These are phyloP conservation scores for Backusella psychrophila DNA, from an alignment of 192 early-diverging fungal species.

Conservation along the genomic window DNA sequence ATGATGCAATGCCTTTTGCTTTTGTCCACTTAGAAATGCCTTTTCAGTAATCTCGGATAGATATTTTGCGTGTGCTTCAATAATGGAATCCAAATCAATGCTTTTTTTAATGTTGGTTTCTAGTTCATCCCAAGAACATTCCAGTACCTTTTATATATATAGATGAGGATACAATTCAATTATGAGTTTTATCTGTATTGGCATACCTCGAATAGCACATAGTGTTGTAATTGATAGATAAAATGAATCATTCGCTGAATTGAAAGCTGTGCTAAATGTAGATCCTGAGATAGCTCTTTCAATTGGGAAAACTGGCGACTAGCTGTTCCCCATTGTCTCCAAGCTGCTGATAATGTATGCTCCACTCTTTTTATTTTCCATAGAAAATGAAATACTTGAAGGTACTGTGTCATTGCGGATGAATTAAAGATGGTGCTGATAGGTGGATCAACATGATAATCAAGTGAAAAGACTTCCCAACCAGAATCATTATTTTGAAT, in stretches of 20 bases:
- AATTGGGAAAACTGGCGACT: conserved; percentile 51
- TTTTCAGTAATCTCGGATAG: conserved; percentile 64
- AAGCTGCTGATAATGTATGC: conserved; percentile 66
- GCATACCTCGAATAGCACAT: conserved; percentile 83
- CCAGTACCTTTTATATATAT: conserved; percentile 57
- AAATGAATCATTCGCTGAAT: conserved; percentile 93
- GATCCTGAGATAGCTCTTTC: conserved; percentile 51
- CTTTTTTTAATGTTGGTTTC: conserved; percentile 52
- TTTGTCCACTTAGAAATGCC: conserved; percentile 50
- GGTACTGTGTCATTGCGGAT: conserved; percentile 75
- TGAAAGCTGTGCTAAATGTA: conserved; percentile 67
- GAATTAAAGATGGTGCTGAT: conserved; percentile 81
- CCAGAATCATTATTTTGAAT: conserved; percentile 63
- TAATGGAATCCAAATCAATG: conserved; percentile 78
- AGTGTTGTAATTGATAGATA: conserved; percentile 91
- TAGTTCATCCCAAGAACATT: conserved; percentile 88
- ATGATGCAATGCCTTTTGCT: conserved; percentile 35
- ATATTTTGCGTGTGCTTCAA: conserved; percentile 77
- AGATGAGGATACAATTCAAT: background rate
- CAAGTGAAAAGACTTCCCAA: conserved; percentile 93
- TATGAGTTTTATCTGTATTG: too few relatives aligned
- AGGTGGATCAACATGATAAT: conserved; percentile 81
- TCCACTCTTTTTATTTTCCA: conserved; percentile 90
- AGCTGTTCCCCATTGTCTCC: conserved; percentile 75
- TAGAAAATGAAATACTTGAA: conserved; percentile 83